Evolutionary conservation across 2,329 filamentous ascomycete genomes (phyloP), one percentile per base, ranked within the genome.

Genomic region (Alternaria infectoria): DNA sequence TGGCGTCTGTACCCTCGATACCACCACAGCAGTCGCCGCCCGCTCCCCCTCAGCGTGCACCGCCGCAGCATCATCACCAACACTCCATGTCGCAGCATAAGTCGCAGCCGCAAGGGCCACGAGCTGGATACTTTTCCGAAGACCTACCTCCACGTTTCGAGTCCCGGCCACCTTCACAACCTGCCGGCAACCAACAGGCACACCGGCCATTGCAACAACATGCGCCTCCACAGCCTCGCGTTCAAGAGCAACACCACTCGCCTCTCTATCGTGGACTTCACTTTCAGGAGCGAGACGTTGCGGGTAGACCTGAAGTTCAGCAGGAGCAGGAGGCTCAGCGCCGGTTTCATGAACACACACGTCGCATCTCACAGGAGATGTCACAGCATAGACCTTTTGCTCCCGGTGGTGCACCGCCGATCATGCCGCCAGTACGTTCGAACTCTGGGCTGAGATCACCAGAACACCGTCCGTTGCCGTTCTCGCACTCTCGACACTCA

Each of bases 91-190:
- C 74, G 12, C 77, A 76, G 36, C 69, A 74, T 19, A 78, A 77
- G 55, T 61, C 70, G 25, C 70, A 73, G 44, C 70, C 72, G 47
- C 68, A 67, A 32, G 75, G 74, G 13, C 78, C 78, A 62, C 74
- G 69, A 54, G 71, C 74, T 45, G 78, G 78, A 3, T 80, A 72
- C 59, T 80, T 80, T 55, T 77, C 77, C 13, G 75, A 80, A 55
- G 75, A 78, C 17, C n/a, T 71, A 21, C 66, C 71, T 8, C 40
- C 70, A 8, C 75, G 77, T 32, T 57, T 69, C 10, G 77, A 80
- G 13, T 71, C 66, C 54, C 71, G 77, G 40, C 72, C 70, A 32
- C 55, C 73, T 12, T 74, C 75, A 15, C 76, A 77, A 40, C 67
- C 75, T 26, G 68, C 76, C 2, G 64, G 65, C 5, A 63, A 57